Base-by-base conservation (phyloP, 2,329 filamentous ascomycete species). In the Aspergillus costaricaensis region DNA sequence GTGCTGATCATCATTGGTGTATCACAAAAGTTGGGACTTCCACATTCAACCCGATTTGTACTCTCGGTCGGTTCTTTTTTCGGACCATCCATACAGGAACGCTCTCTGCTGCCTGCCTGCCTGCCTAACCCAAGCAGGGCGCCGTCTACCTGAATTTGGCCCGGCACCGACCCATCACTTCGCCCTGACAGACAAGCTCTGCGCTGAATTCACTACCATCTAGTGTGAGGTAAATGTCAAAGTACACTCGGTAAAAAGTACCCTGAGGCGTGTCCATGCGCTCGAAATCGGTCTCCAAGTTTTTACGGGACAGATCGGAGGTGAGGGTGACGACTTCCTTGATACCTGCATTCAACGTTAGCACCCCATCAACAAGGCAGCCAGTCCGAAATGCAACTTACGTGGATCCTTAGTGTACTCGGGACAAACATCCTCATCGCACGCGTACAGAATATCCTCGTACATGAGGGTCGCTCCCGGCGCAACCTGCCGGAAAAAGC, bases 361-460 rank as follows among this genome's bases (percentile, higher is more conserved):
- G n/a, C 21, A 14, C 17, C 12, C 12, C 2, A 21, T 43, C n/a
- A 38, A 21, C 27, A 41, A 51, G 1, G 53, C 21, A 44, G 17
- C 30, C 23, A 50, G 4, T 12, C 25, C n/a, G 41, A 48, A 52
- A 53, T 53, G 49, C 47, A 64, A 91, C 93, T 88, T 88, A 96
- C 95, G 91, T 69, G 95, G 94, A 86, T 99, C 95, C 78, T 98
- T 99, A 68, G 94, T 98, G 77, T 99, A 99, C 77, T 98, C 95
- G 1, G 95, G 95, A 78, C 94, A 98, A 55, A 96, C 91, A 76
- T 99, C 95, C 66, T 98, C 95, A 74, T 99, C 95, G 73, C 95
- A 99, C 54, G 94, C 95, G 76, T 97, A 98, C 60, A 98, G 79
- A 57, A 98, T 94, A 80, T 99, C 95, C 82, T 99, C 95, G 76